Evolutionary conservation across 345 rosid genomes (phyloP).

Genomic region (Triadica sebifera): DNA sequence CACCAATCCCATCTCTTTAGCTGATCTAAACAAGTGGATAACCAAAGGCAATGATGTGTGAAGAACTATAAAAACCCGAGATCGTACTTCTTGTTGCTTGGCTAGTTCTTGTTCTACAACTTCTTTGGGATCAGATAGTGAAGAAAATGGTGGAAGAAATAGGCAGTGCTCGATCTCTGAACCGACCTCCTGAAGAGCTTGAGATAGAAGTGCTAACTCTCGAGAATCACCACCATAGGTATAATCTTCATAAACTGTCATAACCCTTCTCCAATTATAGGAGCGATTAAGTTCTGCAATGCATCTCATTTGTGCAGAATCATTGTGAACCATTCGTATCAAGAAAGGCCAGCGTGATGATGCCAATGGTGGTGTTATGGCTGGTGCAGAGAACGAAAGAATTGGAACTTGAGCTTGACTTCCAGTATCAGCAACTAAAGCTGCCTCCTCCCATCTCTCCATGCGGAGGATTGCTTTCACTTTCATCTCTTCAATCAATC

Average conservation of each 20-base stretch:
- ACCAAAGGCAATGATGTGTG: constrained; percentile 36
- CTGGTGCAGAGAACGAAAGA: constrained; percentile 40
- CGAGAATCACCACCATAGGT: constrained; percentile 32
- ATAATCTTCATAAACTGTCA: constrained; percentile 41
- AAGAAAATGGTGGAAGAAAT: constrained; percentile 40
- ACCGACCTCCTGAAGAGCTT: constrained; percentile 29
- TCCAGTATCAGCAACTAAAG: constrained; percentile 40
- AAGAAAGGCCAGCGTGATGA: constrained; percentile 42
- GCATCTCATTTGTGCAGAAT: constrained; percentile 37
- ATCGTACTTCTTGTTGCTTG: constrained; percentile 14
- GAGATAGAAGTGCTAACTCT: constrained; percentile 27
- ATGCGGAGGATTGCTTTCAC: constrained; percentile 44
- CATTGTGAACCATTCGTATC: constrained; percentile 32
- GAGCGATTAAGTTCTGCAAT: constrained; percentile 35
- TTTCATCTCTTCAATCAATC: constrained; percentile 34
- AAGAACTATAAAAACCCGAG: constrained; percentile 51
- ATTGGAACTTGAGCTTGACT: constrained; percentile 37
- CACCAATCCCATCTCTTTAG: constrained; percentile 34
- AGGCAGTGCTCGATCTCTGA: constrained; percentile 39
- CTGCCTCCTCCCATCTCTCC: constrained; percentile 50
- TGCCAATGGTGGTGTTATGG: constrained; percentile 20
- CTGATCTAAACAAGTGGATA: constrained; percentile 39
- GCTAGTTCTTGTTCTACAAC: constrained; percentile 31
- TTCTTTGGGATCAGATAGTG: constrained; percentile 18
- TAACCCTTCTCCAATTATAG: constrained; percentile 38